Conservation (phyloP, 2,329 filamentous ascomycete genomes). For the Nothophoma quercina region DNA sequence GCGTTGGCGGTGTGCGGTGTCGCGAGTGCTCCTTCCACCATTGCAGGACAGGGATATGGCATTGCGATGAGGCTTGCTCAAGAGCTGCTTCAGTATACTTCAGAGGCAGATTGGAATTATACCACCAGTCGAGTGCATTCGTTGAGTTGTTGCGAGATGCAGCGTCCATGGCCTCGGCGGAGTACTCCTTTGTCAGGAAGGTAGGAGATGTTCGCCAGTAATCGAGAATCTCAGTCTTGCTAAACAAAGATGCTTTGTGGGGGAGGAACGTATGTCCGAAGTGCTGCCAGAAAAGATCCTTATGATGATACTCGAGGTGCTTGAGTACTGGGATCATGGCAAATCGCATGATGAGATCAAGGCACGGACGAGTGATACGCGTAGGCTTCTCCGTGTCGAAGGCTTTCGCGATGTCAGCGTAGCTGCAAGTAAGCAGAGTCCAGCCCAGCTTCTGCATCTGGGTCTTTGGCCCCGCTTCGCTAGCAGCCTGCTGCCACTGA, state of each 20-base stretch:
- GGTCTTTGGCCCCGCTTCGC: conserved; percentile 71
- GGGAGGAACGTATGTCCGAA: conserved; percentile 83
- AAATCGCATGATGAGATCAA: conserved; percentile 92
- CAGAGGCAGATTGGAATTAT: conserved; percentile 77
- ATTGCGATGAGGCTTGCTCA: conserved; percentile 84
- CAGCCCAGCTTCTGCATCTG: conserved; percentile 85
- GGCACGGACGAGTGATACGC: conserved; percentile 80
- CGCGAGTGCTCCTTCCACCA: conserved; percentile 85
- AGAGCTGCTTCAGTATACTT: conserved; percentile 87
- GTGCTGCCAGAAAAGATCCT: conserved; percentile 84
- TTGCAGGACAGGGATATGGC: conserved; percentile 83
- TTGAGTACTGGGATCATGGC: conserved; percentile 79
- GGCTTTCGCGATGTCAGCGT: conserved; percentile 75
- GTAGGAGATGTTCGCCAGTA: conserved; percentile 89
- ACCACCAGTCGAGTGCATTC: conserved; percentile 91
- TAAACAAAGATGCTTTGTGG: conserved; percentile 89
- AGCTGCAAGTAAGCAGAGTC: conserved; percentile 77
- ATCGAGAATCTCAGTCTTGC: conserved; percentile 81
- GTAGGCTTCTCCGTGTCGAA: conserved; percentile 74
- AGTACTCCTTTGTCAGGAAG: conserved; percentile 87
- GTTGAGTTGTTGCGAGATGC: conserved; percentile 87
- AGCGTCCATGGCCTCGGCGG: conserved; percentile 82
- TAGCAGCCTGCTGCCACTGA: conserved; percentile 73
- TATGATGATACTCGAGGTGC: conserved; percentile 71
- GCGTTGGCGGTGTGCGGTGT: conserved; percentile 39